These are phyloP conservation scores for Glycine latifolia DNA, from an alignment of 306 rosid species.

Conservation along the genomic window DNA sequence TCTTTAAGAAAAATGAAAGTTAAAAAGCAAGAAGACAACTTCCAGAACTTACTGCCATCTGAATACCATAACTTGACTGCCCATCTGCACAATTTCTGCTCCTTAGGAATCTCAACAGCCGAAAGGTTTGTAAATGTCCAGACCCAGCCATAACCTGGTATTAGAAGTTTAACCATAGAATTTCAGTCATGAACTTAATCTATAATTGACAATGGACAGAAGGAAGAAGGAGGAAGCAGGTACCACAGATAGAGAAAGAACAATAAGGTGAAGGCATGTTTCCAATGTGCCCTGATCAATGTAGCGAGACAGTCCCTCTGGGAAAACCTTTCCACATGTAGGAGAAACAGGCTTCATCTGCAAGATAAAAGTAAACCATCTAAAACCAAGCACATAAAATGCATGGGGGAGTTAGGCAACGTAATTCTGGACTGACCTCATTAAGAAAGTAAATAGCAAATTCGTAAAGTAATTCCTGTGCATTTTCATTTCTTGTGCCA, in stretches of 20 bases:
- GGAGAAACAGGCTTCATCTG: slow-evolving; percentile 87
- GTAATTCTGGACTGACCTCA: slow-evolving; percentile 67
- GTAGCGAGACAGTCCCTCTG: slow-evolving; percentile 84
- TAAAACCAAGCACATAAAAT: slow-evolving; percentile 36
- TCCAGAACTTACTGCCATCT: slow-evolving; percentile 89
- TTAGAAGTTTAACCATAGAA: slow-evolving; percentile 47
- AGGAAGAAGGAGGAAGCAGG: slow-evolving; percentile 38
- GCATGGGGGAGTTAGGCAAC: slow-evolving; percentile 40
- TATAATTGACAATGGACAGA: slow-evolving; percentile 29
- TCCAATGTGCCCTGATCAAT: slow-evolving; percentile 92
- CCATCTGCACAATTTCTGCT: slow-evolving; percentile 92
- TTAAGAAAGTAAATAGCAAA: slow-evolving; percentile 85
- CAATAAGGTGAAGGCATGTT: slow-evolving; percentile 88
- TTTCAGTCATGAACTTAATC: not conserved
- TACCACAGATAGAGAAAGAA: slow-evolving; percentile 96
- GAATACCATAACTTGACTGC: slow-evolving; percentile 89
- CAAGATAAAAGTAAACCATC: slow-evolving; percentile 32
- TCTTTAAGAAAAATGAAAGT: not conserved
- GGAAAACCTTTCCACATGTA: slow-evolving; percentile 65
- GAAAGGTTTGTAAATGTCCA: slow-evolving; percentile 92
- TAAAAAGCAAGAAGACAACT: not conserved
- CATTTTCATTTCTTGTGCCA: slow-evolving; percentile 86
- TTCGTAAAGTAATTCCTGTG: slow-evolving; percentile 84
- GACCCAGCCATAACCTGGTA: slow-evolving; percentile 98
- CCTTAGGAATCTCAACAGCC: slow-evolving; percentile 83